phyloP scores from a whole-genome alignment of 768 basidiomycete species.

The Rhizopogon vesiculosus region DNA sequence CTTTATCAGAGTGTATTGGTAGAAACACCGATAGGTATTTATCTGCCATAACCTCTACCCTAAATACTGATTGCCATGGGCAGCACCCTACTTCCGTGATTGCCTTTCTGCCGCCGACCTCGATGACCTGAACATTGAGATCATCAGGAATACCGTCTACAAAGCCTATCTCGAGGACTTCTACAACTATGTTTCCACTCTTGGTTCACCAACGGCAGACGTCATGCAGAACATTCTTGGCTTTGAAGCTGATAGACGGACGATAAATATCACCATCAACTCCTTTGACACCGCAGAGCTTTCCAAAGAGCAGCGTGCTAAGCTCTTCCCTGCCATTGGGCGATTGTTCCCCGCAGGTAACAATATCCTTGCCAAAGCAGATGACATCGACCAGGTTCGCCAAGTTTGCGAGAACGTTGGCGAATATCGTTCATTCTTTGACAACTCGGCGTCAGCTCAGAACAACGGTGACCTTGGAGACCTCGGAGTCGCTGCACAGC shows the following conservation, averaged over 20 bases:
- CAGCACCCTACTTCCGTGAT: constrained; percentile 94
- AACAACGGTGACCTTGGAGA: constrained; percentile 34
- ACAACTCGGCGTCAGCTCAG: constrained; percentile 38
- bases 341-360: constrained; percentile 94
- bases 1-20: constrained; percentile 95
- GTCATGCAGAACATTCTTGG: constrained; percentile 89
- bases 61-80: not conserved
- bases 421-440: constrained; percentile 91
- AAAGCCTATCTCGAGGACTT: constrained; percentile 99
- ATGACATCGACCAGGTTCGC: constrained; percentile 92
- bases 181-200: constrained; percentile 70
- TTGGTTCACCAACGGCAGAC: constrained; percentile 84
- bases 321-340: constrained; percentile 91
- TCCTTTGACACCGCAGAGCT: constrained; percentile 89
- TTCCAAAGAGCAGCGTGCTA: constrained; percentile 90
- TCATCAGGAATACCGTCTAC: constrained; percentile 98
- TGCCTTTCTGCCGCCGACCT: constrained; percentile 94
- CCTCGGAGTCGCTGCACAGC: constrained; percentile 52
- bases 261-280: constrained; percentile 99
- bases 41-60: not conserved
- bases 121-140: constrained; percentile 99
- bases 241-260: constrained; percentile 95
- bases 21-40: constrained; percentile 92
- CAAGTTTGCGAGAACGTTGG: constrained; percentile 80
- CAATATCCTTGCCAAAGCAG: constrained; percentile 87